These are phyloP conservation scores for Monosporozyma unispora DNA, from an alignment of 805 yeast species.

Conservation along the genomic window DNA sequence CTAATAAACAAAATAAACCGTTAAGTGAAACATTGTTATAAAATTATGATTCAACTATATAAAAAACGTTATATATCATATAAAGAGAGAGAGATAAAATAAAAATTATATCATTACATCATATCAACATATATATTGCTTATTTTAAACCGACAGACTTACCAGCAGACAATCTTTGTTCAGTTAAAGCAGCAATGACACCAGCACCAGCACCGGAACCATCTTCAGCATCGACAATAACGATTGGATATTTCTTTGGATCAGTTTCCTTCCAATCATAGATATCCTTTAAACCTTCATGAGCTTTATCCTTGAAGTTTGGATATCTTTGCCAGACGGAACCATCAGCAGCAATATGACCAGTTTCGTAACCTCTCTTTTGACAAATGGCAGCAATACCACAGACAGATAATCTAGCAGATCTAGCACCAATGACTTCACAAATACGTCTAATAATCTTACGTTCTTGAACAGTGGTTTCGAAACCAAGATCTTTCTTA, in stretches of 20 bases:
- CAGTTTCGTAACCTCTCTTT: slow-evolving; percentile 68
- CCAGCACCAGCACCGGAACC: slow-evolving; percentile 99
- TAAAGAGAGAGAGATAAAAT: not conserved
- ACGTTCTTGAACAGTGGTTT: slow-evolving; percentile 71
- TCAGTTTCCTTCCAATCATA: slow-evolving; percentile 58
- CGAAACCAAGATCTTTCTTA: slow-evolving; percentile 44
- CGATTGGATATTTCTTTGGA: slow-evolving; percentile 57
- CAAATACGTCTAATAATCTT: slow-evolving; percentile 71
- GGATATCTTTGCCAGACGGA: slow-evolving; percentile 92
- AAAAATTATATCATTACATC: not conserved
- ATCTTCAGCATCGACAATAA: slow-evolving; percentile 87
- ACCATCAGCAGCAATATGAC: slow-evolving; percentile 94
- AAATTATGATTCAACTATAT: not conserved
- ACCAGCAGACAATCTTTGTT: slow-evolving; percentile 62
- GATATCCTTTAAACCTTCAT: slow-evolving; percentile 77
- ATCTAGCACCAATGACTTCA: slow-evolving; percentile 80
- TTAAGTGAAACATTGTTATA: not conserved
- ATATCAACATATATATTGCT: slow-evolving; percentile 1
- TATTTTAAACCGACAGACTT: slow-evolving; percentile 46
- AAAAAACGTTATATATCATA: not conserved
- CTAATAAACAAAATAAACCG: too few species aligned
- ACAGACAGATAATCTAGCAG: slow-evolving; percentile 85
- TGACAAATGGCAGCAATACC: slow-evolving; percentile 90
- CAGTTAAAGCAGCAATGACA: slow-evolving; percentile 88
- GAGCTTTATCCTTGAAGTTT: slow-evolving; percentile 79